These are phyloP conservation scores for Sistotremastrum suecicum DNA, from an alignment of 768 basidiomycete species.

Conservation along the genomic window DNA sequence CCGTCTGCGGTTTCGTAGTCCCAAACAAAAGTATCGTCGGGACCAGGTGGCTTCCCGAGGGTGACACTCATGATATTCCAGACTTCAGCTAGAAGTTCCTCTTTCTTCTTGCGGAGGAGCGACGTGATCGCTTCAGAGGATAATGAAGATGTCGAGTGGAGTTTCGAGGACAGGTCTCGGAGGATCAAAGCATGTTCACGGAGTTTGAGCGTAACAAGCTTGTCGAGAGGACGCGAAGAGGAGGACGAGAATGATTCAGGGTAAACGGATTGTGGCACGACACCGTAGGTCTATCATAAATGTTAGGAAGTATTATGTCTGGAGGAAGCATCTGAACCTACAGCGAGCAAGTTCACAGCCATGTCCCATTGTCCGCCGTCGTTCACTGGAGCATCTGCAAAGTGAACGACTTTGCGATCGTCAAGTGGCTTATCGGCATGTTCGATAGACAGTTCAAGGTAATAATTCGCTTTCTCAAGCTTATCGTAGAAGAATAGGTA, in stretches of 20 bases:
- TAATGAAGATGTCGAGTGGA: constrained; percentile 24
- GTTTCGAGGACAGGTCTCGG: constrained; percentile 42
- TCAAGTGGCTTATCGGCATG: constrained; percentile 68
- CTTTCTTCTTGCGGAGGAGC: constrained; percentile 69
- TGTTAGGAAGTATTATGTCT: not conserved
- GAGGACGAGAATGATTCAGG: constrained; percentile 81
- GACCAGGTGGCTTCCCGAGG: constrained; percentile 72
- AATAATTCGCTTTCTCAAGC: constrained; percentile 88
- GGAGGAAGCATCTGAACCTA: constrained; percentile 11
- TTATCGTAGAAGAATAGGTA: constrained; percentile 97
- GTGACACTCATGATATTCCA: constrained; percentile 77
- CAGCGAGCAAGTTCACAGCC: constrained; percentile 55
- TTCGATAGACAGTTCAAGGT: constrained; percentile 78
- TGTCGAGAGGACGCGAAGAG: constrained; percentile 56
- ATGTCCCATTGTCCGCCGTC: constrained; percentile 97
- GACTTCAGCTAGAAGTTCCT: constrained; percentile 69
- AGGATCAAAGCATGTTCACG: constrained; percentile 83
- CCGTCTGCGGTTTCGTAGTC: constrained; percentile 78
- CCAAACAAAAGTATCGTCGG: constrained; percentile 64
- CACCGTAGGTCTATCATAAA: constrained; percentile 52
- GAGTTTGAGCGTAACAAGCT: constrained; percentile 76
- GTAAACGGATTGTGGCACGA: constrained; percentile 71
- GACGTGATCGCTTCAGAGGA: constrained; percentile 32
- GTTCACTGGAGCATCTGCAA: constrained; percentile 64
- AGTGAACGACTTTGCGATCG: constrained; percentile 66